Percentiles rank a stretch among this genome's conserved stretches.
These are phyloP conservation scores for Volvox carteri DNA, from an alignment of 163 green algal genomes.

Conservation along the genomic window DNA sequence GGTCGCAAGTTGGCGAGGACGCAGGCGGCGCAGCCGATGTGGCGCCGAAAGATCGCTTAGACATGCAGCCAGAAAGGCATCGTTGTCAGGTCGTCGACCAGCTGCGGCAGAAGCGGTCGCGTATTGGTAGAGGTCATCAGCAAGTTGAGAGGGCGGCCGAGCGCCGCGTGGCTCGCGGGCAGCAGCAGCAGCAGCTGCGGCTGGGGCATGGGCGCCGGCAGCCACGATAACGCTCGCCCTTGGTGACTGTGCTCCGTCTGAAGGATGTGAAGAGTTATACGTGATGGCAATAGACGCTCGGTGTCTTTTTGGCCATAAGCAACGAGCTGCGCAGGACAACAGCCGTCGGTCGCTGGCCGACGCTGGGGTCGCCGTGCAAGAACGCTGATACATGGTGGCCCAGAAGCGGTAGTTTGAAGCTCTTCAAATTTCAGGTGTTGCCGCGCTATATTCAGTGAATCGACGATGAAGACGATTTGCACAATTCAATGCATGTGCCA, in stretches of 20 bases:
- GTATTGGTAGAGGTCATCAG: slow-evolving; percentile 10
- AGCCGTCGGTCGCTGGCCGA: neutral
- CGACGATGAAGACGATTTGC: too few species aligned
- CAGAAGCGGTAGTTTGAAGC: too few species aligned
- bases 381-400: neutral
- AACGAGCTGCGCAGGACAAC: neutral
- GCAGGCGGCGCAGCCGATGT: slow-evolving; percentile 28
- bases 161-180: neutral
- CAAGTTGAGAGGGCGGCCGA: neutral
- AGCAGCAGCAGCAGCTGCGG: neutral
- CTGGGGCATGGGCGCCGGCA: neutral
- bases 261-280: too few species aligned
- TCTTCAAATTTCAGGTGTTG: too few species aligned
- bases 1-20: slow-evolving; percentile 2
- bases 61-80: neutral
- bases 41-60: slow-evolving; percentile 10
- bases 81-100: neutral
- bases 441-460: too few species aligned
- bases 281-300: too few species aligned
- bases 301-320: too few species aligned
- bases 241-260: neutral
- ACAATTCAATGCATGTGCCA: too few species aligned
- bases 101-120: neutral
- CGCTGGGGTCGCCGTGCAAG: neutral
- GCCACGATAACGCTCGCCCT: neutral